phyloP scores from a whole-genome alignment of 163 green algal species.

The Chloromonas sp. region DNA sequence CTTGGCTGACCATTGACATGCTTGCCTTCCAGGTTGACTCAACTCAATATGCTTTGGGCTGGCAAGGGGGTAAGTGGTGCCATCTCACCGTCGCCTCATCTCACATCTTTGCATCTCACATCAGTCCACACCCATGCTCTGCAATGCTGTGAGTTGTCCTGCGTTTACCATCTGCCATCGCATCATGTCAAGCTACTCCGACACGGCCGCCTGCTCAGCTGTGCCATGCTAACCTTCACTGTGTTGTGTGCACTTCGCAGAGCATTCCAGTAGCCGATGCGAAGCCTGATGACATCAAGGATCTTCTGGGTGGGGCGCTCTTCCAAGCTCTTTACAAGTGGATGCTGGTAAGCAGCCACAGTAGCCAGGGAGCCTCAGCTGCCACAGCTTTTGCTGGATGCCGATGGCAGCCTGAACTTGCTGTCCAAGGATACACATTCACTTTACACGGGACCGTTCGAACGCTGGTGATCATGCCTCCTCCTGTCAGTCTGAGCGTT shows the following conservation, averaged over 20 bases:
- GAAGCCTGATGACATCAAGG: slow-evolving; percentile 92
- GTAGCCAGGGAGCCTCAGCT: no score
- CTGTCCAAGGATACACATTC: no score
- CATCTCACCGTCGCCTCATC: background rate
- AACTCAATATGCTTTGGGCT: slow-evolving; percentile 85
- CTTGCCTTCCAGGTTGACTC: slow-evolving; percentile 58
- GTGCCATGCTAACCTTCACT: background rate
- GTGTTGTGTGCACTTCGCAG: slow-evolving; percentile 29
- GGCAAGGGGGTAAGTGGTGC: slow-evolving; percentile 67
- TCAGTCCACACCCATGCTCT: background rate
- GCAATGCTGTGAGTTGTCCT: background rate
- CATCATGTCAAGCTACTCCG: background rate
- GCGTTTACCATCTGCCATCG: background rate
- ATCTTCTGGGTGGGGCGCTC: slow-evolving; percentile 90
- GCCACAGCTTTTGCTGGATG: no score
- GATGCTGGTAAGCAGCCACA: slow-evolving; percentile 42
- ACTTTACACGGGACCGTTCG: no score
- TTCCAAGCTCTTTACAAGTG: slow-evolving; percentile 93
- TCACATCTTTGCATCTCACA: background rate
- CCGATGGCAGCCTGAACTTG: no score
- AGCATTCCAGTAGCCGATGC: slow-evolving; percentile 92
- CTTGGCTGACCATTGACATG: no score
- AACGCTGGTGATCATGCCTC: no score
- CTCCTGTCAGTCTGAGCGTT: no score
- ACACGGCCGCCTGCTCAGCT: background rate